Evolutionary conservation across 2,329 filamentous ascomycete species (phyloP).

Genomic region (Aotearoamyces nothofagi): DNA sequence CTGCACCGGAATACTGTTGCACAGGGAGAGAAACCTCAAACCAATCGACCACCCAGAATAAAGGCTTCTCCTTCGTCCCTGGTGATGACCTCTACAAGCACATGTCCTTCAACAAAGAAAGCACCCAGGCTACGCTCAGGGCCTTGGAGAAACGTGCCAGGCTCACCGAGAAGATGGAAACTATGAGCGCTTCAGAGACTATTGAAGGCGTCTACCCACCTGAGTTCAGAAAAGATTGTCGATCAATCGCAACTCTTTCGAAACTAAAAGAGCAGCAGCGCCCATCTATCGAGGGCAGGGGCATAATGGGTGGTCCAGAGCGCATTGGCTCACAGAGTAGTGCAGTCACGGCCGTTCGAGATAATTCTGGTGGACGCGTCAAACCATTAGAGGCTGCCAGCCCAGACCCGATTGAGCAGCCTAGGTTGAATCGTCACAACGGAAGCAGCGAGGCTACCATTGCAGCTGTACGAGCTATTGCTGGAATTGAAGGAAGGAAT

Average conservation of each 20-base stretch:
- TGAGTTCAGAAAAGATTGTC: slow-evolving; percentile 2
- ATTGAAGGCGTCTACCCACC: no score
- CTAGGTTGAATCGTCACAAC: neutral
- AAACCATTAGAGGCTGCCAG: neutral
- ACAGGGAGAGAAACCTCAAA: neutral
- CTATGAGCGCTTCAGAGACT: no score
- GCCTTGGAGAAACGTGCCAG: no score
- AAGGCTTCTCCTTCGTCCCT: slow-evolving; percentile 3
- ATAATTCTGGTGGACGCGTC: slow-evolving; percentile 10
- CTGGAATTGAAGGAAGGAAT: no score
- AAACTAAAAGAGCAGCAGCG: slow-evolving; percentile 2
- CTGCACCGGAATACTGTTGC: neutral
- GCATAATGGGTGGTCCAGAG: no score
- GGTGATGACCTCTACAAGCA: slow-evolving; percentile 2
- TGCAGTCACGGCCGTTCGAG: slow-evolving; percentile 12
- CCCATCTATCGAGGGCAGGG: no score
- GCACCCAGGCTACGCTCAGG: no score
- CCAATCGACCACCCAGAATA: no score
- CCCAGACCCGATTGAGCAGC: neutral
- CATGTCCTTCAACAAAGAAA: slow-evolving; percentile 1
- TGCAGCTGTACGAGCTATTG: neutral
- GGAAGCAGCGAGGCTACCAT: neutral
- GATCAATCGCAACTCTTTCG: slow-evolving; percentile 1
- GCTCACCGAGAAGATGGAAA: no score
- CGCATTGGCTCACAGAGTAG: slow-evolving; percentile 13